These are phyloP conservation scores for Aeschynomene evenia DNA, from an alignment of 306 rosid genomes.

Conservation along the genomic window DNA sequence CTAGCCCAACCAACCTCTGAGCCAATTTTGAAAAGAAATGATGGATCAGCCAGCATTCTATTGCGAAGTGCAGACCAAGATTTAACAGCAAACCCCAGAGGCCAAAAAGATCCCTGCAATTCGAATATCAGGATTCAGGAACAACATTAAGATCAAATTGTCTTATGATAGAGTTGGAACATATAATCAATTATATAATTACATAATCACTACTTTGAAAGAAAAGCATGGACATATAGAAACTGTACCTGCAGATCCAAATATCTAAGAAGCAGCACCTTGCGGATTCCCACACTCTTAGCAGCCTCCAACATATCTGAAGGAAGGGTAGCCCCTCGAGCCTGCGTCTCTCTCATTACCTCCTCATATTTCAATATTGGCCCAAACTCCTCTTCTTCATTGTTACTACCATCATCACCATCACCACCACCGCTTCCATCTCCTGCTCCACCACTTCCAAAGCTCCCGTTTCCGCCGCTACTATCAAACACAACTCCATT, in stretches of 20 bases:
- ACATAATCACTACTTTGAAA: neutral
- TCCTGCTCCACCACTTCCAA: slow-evolving; percentile 42
- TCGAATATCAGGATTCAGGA: slow-evolving; percentile 24
- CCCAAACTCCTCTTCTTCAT: slow-evolving; percentile 78
- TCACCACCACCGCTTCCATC: slow-evolving; percentile 39
- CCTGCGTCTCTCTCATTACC: slow-evolving; percentile 73
- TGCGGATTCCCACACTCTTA: slow-evolving; percentile 66
- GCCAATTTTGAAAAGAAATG: slow-evolving; percentile 89
- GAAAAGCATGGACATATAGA: neutral
- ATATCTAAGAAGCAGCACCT: slow-evolving; percentile 68
- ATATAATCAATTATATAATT: neutral
- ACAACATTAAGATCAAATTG: slow-evolving; percentile 10
- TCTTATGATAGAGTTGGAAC: neutral
- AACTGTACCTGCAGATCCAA: slow-evolving; percentile 68
- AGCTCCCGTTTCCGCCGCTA: slow-evolving; percentile 42
- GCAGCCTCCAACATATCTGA: slow-evolving; percentile 86
- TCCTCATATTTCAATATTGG: slow-evolving; percentile 68
- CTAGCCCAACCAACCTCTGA: slow-evolving; percentile 74
- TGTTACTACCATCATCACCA: slow-evolving; percentile 33
- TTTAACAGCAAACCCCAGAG: slow-evolving; percentile 70
- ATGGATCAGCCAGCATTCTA: slow-evolving; percentile 89
- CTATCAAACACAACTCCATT: slow-evolving; percentile 38
- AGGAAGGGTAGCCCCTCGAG: slow-evolving; percentile 71
- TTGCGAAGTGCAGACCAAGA: slow-evolving; percentile 74
- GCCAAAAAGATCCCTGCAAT: slow-evolving; percentile 73